A percentile compares a stretch with the other conserved stretches of the same genome.
Conservation (phyloP, 2,329 filamentous ascomycete species). For the Apiospora kogelbergensis region DNA sequence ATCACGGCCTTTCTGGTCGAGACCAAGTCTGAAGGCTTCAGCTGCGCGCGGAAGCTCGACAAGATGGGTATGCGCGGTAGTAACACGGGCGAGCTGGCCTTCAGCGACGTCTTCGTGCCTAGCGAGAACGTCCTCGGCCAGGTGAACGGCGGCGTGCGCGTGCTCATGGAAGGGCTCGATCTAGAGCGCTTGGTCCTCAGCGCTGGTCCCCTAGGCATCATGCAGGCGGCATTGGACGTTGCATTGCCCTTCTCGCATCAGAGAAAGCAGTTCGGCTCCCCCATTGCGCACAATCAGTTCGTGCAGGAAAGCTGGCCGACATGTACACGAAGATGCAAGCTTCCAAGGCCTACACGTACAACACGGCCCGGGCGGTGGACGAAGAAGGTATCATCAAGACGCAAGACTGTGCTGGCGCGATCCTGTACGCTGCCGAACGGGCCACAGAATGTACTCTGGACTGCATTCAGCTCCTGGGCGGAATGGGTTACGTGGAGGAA, state of each 20-base stretch:
- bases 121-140: slow-evolving; percentile 76
- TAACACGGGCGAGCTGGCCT: slow-evolving; percentile 91
- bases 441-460: slow-evolving; percentile 86
- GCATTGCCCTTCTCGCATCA: slow-evolving; percentile 84
- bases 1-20: slow-evolving; percentile 95
- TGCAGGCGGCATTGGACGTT: slow-evolving; percentile 88
- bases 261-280: slow-evolving; percentile 82
- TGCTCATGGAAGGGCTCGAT: slow-evolving; percentile 95
- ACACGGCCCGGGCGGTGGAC: slow-evolving; percentile 77
- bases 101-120: slow-evolving; percentile 89
- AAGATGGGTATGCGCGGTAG: slow-evolving; percentile 98
- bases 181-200: slow-evolving; percentile 90
- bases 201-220: slow-evolving; percentile 87
- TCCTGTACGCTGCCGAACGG: slow-evolving; percentile 87
- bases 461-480: slow-evolving; percentile 88
- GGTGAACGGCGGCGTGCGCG: slow-evolving; percentile 79
- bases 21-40: slow-evolving; percentile 71
- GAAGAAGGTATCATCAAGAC: slow-evolving; percentile 72
- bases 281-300: slow-evolving; percentile 89
- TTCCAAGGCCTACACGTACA: slow-evolving; percentile 82
- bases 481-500: slow-evolving; percentile 96
- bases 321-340: slow-evolving; percentile 96
- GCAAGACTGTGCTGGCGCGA: slow-evolving; percentile 92
- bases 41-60: slow-evolving; percentile 86
- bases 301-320: slow-evolving; percentile 91